Percentiles rank a stretch among this genome's conserved stretches.
These are phyloP conservation scores for Fusarium tjaetaba DNA, from an alignment of 2,329 filamentous ascomycete genomes.

Conservation along the genomic window DNA sequence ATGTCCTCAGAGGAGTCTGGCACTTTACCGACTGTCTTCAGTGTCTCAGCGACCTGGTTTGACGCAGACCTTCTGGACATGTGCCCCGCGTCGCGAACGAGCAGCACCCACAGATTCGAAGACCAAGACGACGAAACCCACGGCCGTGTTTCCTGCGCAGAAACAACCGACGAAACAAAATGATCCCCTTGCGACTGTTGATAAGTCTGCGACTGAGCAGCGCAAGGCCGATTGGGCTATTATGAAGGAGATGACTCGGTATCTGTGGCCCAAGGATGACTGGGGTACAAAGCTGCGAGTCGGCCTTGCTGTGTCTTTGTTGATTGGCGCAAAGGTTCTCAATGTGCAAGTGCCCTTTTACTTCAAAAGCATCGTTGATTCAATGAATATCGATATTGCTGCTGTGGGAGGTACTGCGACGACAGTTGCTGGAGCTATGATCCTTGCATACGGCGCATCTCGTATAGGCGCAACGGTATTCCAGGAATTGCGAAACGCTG, in stretches of 20 bases:
- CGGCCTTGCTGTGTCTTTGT: conserved; percentile 80
- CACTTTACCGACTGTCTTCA: conserved; percentile 42
- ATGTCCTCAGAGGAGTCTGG: conserved; percentile 46
- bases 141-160: conserved; percentile 28
- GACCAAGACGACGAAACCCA: conserved; percentile 35
- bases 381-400: conserved; percentile 96
- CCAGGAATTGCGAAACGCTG: conserved; percentile 92
- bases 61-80: conserved; percentile 47
- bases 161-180: conserved; percentile 35
- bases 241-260: conserved; percentile 96
- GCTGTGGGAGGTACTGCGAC: conserved; percentile 87
- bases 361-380: conserved; percentile 97
- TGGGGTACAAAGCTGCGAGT: conserved; percentile 80
- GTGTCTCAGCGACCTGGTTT: conserved; percentile 42
- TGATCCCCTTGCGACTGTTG: conserved; percentile 48
- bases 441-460: conserved; percentile 89
- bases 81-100: conserved; percentile 43
- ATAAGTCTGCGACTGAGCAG: conserved; percentile 80
- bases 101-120: conserved; percentile 34
- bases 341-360: conserved; percentile 99
- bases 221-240: conserved; percentile 98
- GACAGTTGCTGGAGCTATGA: conserved; percentile 90
- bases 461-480: conserved; percentile 90
- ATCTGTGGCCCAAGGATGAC: conserved; percentile 93
- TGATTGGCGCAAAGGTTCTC: conserved; percentile 91